Conservation (phyloP, 768 basidiomycete species). For the Auricularia sp. region DNA sequence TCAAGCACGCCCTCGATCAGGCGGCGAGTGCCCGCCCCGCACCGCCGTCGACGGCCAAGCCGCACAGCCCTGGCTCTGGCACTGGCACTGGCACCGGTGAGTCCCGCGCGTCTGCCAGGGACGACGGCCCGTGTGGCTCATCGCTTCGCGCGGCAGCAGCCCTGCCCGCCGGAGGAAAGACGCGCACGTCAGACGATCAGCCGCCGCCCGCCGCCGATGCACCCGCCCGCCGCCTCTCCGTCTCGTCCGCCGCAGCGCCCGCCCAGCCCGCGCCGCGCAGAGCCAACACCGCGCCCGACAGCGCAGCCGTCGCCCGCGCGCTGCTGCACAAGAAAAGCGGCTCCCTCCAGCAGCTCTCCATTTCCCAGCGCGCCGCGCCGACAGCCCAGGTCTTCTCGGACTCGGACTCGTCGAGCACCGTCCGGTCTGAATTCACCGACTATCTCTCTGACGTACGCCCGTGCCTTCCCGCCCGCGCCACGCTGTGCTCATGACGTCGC, state of each 20-base stretch:
- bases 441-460: constrained; percentile 57
- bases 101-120: constrained; percentile 1
- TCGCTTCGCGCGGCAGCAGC: too few relatives aligned
- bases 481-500: neutral
- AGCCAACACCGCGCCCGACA: neutral
- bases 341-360: neutral
- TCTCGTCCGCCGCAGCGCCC: neutral
- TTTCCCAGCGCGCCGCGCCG: constrained; percentile 4
- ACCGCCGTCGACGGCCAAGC: neutral
- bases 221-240: too few relatives aligned
- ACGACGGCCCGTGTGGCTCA: neutral
- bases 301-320: neutral
- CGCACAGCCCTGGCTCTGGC: neutral
- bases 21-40: neutral
- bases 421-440: constrained; percentile 83
- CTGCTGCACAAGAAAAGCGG: neutral
- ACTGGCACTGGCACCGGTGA: neutral
- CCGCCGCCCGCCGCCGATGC: too few relatives aligned
- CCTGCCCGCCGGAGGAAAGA: too few relatives aligned
- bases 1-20: constrained; percentile 54
- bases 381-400: constrained; percentile 9
- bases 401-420: constrained; percentile 33
- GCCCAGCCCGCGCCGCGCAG: neutral
- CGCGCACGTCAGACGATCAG: too few relatives aligned
- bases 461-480: neutral